Evolutionary conservation across 768 basidiomycete species (phyloP), one percentile per base, ranked within the genome.

Genomic region (Auriscalpium microsporum): DNA sequence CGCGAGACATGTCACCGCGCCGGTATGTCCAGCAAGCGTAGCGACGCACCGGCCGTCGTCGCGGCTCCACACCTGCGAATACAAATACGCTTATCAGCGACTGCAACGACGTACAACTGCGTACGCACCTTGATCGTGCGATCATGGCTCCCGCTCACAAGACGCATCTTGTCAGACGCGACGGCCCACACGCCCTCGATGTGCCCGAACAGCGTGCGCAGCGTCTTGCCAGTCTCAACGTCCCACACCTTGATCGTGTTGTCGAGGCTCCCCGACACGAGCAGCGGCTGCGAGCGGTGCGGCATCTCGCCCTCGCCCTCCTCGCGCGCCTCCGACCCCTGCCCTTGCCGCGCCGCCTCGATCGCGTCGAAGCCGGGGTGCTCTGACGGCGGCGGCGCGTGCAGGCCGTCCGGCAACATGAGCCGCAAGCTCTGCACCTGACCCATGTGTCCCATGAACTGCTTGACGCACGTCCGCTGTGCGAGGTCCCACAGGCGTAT

Each of bases 181-280:
- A 98, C 88, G 3, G 84, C 86, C 96, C 96, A 99, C 16, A 99
- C 93, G 53, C 96, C 96, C 67, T 99, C 96, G 63, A 98, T 94
- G 68, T 97, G 94, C 1, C 94, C 96, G 68, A 99, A 99, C 58
- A 94, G 78, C 44, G 96, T 97, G 64, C 81, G 76, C 48, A 80
- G 73, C 21, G 84, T 77, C 64, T 85, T 82, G 42, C 87, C 92
- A 1, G 84, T 81, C 63, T 94, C 91, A 28, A 98, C 82, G 65
- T 98, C 93, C 96, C 96, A 99, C 44, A 94, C 64, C 68, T 90
- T 93, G 72, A 98, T 86, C 34, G 94, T 97, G 66, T 97, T 96
- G 67, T 98, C 94, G 61, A 96, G 75, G 64, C 87, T 87, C 3
- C 91, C 94, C 4, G 93, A 91, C 58, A 96, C 82, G 54, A 98